A percentile compares a stretch with the other conserved stretches of the same genome.
Conservation (phyloP, 345 rosid genomes). For the Raphanus raphanistrum region DNA sequence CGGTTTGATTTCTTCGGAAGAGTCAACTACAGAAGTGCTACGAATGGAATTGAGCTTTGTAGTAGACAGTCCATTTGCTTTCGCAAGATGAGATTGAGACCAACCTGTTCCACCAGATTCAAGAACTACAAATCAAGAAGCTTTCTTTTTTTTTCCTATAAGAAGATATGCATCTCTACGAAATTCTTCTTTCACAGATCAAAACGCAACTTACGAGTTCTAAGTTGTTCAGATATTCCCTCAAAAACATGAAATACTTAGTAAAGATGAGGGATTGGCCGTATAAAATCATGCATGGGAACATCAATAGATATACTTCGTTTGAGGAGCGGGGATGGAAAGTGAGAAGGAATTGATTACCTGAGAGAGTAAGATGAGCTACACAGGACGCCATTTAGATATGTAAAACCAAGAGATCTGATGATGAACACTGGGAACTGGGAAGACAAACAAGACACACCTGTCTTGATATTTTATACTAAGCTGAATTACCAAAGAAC, state of each 20-base stretch:
- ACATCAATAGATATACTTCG: neutral
- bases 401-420: constrained; percentile 29
- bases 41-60: constrained; percentile 45
- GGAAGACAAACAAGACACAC: constrained; percentile 10
- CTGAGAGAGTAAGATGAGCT: constrained; percentile 34
- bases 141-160: neutral
- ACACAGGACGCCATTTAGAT: constrained; percentile 39
- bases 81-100: constrained; percentile 43
- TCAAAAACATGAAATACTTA: neutral
- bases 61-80: constrained; percentile 43
- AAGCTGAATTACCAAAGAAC: neutral
- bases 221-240: neutral
- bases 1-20: constrained; percentile 46
- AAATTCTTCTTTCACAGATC: neutral
- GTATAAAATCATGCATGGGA: neutral
- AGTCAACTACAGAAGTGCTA: constrained; percentile 42
- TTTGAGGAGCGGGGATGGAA: neutral
- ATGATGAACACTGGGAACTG: neutral
- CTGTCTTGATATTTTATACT: constrained; percentile 8
- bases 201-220: neutral
- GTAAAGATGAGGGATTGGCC: neutral
- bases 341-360: constrained; percentile 11
- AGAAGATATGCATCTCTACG: neutral
- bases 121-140: constrained; percentile 2
- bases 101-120: constrained; percentile 44